These are phyloP conservation scores for Fusarium sp. DNA, from an alignment of 2,329 filamentous ascomycete species.

Conservation along the genomic window DNA sequence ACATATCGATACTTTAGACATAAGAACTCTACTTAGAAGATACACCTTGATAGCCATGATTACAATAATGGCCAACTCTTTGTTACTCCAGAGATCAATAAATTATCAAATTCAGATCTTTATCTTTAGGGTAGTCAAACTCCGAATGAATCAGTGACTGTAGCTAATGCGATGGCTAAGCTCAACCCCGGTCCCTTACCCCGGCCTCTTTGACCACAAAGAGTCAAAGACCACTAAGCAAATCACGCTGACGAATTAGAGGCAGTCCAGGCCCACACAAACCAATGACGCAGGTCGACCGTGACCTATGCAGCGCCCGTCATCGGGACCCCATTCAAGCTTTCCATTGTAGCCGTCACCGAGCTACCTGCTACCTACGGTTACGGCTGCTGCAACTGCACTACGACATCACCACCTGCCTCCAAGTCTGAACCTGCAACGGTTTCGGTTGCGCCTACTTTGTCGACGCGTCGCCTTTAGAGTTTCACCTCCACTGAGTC, in stretches of 20 bases:
- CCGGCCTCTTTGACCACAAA: conserved; percentile 11
- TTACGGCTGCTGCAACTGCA: neutral
- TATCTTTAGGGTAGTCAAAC: neutral
- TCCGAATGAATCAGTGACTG: conserved; percentile 32
- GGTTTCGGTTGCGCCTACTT: conserved; percentile 20
- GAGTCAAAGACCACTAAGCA: conserved; percentile 21
- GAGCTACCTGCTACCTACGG: conserved; percentile 16
- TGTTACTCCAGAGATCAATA: neutral
- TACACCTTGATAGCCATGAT: too few species aligned
- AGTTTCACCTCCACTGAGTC: conserved; percentile 12
- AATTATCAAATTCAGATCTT: neutral
- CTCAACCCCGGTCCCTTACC: conserved; percentile 16
- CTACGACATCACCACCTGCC: conserved; percentile 31
- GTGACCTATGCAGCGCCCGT: conserved; percentile 29
- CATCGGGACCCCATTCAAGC: conserved; percentile 12
- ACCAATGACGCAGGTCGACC: conserved; percentile 37
- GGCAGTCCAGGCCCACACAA: neutral
- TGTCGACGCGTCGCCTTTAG: conserved; percentile 17
- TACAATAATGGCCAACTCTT: neutral
- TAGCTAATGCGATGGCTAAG: conserved; percentile 16
- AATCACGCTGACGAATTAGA: conserved; percentile 26
- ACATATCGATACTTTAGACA: too few species aligned
- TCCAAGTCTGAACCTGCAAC: conserved; percentile 18
- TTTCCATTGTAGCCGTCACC: conserved; percentile 21
- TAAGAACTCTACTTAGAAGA: neutral